Evolutionary conservation across 2,329 filamentous ascomycete species (phyloP), one percentile per base, ranked within the genome.

Genomic region (Xylaria sp.): DNA sequence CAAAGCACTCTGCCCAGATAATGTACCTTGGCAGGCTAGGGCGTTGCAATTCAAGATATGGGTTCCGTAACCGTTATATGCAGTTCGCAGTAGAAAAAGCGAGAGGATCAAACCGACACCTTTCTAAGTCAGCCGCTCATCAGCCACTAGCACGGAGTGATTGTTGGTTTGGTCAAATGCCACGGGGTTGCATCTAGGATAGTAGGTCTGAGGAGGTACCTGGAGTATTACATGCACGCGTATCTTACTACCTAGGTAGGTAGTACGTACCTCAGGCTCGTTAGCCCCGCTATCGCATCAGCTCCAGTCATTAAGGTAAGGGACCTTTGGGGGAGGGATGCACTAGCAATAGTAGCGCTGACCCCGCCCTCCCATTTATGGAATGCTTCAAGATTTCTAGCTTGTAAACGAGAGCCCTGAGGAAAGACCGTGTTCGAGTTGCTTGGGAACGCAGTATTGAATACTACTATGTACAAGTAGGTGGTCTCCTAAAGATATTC

Each of bases 281-380:
- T 18, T n/a, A 50, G 46, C 46, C 46, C 46, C 46, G 46, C 46
- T 13, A 50, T 50, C 46, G 46, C 46, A 50, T 50, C n/a, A 50
- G 9, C 46, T 25, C 18, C 23, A 25, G 23, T 25, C 23, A 25
- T 25, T 25, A 25, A 25, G 18, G 15, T 44, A 44, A 18, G 44
- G 18, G 6, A 20, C 18, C 3, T 8, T 8, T 7, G 18, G 18
- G 44, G 44, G 18, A 20, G 44, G 44, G 18, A 20, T n/a, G 10
- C n/a, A 48, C 44, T 25, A 25, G 23, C 23, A 25, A 25, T 25
- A 25, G 23, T 25, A 25, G 23, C 23, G 23, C 23, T 25, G 23
- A 25, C 23, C 23, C 23, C 23, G 23, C 23, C 23, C 23, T 25
- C 23, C 23, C 23, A 3, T 25, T 25, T 25, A n/a, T n/a, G n/a